Conservation (phyloP, 352 stramenopile species). For the Globisporangium recalcitrans region DNA sequence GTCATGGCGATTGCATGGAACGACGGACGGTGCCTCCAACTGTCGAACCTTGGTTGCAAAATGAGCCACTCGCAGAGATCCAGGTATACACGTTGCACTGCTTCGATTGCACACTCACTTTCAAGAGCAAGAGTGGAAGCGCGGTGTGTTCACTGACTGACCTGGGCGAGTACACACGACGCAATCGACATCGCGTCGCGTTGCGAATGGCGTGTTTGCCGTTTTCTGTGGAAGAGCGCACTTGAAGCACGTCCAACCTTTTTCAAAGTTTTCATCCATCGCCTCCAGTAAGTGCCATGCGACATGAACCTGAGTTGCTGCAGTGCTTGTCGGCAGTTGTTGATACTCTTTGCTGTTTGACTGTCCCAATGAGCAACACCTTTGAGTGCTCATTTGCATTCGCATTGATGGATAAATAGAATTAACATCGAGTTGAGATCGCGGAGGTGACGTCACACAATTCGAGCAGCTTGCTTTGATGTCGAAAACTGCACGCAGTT, state of each 20-base stretch:
- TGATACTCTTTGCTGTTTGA: background rate
- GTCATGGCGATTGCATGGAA: background rate
- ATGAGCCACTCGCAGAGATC: background rate
- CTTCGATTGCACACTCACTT: slow-evolving; percentile 4
- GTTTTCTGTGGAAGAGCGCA: slow-evolving; percentile 1
- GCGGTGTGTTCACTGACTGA: background rate
- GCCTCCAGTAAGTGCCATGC: background rate
- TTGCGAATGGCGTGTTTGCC: background rate
- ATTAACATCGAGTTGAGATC: background rate
- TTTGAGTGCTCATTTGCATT: background rate
- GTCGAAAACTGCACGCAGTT: background rate
- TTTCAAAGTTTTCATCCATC: slow-evolving; percentile 1
- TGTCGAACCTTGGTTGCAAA: slow-evolving; percentile 10
- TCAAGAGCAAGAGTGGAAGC: background rate
- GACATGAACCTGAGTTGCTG: slow-evolving; percentile 4
- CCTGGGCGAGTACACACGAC: background rate
- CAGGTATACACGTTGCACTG: slow-evolving; percentile 3
- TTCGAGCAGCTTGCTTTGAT: background rate
- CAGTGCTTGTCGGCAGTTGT: background rate
- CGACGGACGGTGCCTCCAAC: slow-evolving; percentile 2
- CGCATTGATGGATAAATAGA: no score
- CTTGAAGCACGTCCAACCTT: background rate
- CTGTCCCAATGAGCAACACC: background rate
- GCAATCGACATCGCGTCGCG: background rate
- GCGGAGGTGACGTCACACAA: background rate